Conservation (phyloP, 2,329 filamentous ascomycete species). For the Xylaria hypoxylon region DNA sequence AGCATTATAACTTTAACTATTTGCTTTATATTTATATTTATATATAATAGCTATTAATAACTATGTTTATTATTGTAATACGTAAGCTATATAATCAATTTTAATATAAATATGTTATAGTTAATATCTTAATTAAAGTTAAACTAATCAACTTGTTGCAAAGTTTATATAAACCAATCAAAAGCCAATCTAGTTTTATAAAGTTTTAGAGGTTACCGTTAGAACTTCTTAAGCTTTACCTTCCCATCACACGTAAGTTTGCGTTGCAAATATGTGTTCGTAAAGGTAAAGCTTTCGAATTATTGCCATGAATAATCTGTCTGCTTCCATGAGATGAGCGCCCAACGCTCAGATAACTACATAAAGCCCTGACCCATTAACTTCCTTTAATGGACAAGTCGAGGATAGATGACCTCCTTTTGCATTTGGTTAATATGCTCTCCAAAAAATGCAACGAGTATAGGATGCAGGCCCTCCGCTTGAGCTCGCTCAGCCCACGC, state of each 20-base stretch:
- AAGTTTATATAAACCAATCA: not conserved
- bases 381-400: no score
- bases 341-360: no score
- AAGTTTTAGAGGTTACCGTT: not conserved
- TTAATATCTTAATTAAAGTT: not conserved
- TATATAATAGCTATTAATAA: not conserved
- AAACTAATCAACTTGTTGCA: not conserved
- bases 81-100: not conserved
- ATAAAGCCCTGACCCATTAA: no score
- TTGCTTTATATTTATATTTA: not conserved
- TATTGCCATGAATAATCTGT: no score
- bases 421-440: no score
- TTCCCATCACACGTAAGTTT: no score
- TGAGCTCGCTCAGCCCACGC: not conserved
- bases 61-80: not conserved
- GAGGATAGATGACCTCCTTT: no score
- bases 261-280: no score
- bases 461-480: not conserved
- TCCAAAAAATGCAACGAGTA: constrained; percentile 1
- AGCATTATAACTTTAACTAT: not conserved
- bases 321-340: no score
- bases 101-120: not conserved
- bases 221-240: no score
- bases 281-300: no score
- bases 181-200: not conserved